Conservation (phyloP, 345 rosid genomes). For the Pistacia vera region DNA sequence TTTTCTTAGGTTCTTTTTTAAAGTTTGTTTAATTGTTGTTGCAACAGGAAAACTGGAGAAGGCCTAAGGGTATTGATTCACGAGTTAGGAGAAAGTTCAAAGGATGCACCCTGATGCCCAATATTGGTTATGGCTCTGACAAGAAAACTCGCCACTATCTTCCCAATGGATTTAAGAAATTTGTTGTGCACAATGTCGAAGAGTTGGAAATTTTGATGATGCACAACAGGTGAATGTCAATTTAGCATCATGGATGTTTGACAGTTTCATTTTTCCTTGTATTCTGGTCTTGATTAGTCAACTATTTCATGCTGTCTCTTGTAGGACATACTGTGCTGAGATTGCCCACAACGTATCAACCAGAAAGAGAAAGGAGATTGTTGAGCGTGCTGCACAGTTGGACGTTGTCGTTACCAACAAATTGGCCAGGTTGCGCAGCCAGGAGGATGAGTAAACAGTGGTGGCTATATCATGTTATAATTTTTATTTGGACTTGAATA, state of each 20-base stretch:
- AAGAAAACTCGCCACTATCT: conserved; percentile 73
- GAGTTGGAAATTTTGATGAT: conserved; percentile 71
- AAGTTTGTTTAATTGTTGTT: background rate
- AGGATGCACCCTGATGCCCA: conserved; percentile 67
- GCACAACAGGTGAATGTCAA: conserved; percentile 54
- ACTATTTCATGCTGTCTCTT: background rate
- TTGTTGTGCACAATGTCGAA: conserved; percentile 55
- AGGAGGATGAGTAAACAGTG: conserved; percentile 57
- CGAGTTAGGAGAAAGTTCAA: conserved; percentile 80
- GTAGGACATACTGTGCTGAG: conserved; percentile 72
- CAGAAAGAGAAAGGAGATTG: conserved; percentile 64
- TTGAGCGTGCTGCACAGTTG: conserved; percentile 64
- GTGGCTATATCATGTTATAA: background rate
- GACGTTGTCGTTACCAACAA: conserved; percentile 72
- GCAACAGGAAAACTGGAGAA: conserved; percentile 53
- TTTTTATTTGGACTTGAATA: conserved; percentile 14
- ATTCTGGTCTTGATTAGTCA: background rate
- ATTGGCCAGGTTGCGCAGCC: conserved; percentile 76
- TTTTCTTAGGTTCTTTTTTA: background rate
- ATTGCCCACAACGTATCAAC: conserved; percentile 67
- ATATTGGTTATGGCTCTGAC: conserved; percentile 68
- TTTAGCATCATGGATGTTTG: background rate
- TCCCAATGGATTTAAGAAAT: conserved; percentile 72
- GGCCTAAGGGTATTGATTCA: conserved; percentile 80
- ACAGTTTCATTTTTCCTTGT: background rate